Evolutionary conservation across 2,329 filamentous ascomycete genomes (phyloP), one percentile per base, ranked within the genome.

Genomic region (Claviceps lovelessii): DNA sequence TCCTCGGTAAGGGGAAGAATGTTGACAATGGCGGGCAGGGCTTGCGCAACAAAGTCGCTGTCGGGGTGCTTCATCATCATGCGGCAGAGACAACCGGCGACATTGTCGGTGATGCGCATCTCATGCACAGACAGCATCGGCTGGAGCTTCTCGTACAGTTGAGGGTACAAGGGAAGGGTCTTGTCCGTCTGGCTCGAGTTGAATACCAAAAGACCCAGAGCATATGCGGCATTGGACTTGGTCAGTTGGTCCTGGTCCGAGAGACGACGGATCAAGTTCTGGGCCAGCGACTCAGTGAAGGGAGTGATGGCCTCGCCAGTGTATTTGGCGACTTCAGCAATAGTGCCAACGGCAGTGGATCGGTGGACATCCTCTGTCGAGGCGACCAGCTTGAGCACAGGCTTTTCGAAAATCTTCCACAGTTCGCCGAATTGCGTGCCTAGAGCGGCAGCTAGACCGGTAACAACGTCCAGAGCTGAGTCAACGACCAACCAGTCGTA

Each of bases 401-500:
- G 87, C 77, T 93, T 91, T 76, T 95, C 88, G 61, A 96, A 95
- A 63, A 95, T 84, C 77, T 95, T 94, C 89, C 90, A 97, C 58
- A 96, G 76, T 74, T 95, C 86, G 55, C 79, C 78, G 64, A 96
- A 97, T 61, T 84, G 82, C 28, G 79, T 70, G 44, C 93, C 93
- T 15, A 97, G 82, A 37, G 89, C 89, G 49, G 83, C 81, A 23
- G 90, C 84, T 45, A 97, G 80, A 42, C 88, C 89, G 52, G 89
- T 88, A 52, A 96, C 77, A 49, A 95, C 89, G 61, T 97, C 93
- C 54, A 97, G 80, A 41, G 89, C 90, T 10, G 90, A 95, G 73
- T 98, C 93, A 54, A 97, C 86, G 52, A 95, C 85, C 19, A 96
- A 81, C 93, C 93, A 97, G 75, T 97, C 93, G 65, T 95, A 95